phyloP scores from a whole-genome alignment of 495 filamentous ascomycete genomes.

The Tuber aestivum region DNA sequence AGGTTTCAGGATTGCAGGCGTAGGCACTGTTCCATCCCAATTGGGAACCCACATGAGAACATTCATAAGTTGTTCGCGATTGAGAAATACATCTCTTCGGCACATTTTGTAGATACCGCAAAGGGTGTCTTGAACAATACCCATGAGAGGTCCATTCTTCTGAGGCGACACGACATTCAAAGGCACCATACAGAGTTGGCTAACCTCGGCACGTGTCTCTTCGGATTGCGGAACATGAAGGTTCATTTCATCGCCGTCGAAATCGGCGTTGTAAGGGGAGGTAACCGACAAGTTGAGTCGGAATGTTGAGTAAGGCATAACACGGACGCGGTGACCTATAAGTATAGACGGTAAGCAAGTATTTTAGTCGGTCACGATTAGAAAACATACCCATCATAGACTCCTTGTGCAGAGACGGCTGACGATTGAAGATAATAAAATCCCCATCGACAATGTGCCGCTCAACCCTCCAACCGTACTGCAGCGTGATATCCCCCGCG shows the following conservation, averaged over 20 bases:
- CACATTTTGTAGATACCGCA: slow-evolving; percentile 96
- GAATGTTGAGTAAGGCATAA: slow-evolving; percentile 99
- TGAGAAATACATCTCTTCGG: slow-evolving; percentile 84
- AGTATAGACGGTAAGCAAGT: slow-evolving; percentile 16
- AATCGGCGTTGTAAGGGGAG: slow-evolving; percentile 98
- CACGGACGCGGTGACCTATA: slow-evolving; percentile 69
- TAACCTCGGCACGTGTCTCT: slow-evolving; percentile 89
- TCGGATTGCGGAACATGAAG: slow-evolving; percentile 97
- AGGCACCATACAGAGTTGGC: slow-evolving; percentile 89
- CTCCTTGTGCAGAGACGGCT: slow-evolving; percentile 97
- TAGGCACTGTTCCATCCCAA: slow-evolving; percentile 92
- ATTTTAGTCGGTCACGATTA: not conserved
- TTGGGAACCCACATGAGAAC: slow-evolving; percentile 92
- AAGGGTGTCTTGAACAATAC: slow-evolving; percentile 97
- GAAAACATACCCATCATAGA: slow-evolving; percentile 83
- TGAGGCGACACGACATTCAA: slow-evolving; percentile 97
- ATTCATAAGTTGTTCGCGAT: slow-evolving; percentile 87
- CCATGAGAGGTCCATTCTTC: slow-evolving; percentile 94
- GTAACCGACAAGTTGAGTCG: slow-evolving; percentile 95
- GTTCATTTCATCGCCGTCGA: slow-evolving; percentile 99
- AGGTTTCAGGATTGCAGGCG: slow-evolving; percentile 85
- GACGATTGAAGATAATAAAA: slow-evolving; percentile 98
- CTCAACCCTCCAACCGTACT: slow-evolving; percentile 98
- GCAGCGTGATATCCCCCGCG: slow-evolving; percentile 70
- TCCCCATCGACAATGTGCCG: slow-evolving; percentile 92